A percentile compares a stretch with the other conserved stretches of the same genome.
Evolutionary conservation across 169 alveolate species (phyloP).

Genomic region (Besnoitia besnoiti): DNA sequence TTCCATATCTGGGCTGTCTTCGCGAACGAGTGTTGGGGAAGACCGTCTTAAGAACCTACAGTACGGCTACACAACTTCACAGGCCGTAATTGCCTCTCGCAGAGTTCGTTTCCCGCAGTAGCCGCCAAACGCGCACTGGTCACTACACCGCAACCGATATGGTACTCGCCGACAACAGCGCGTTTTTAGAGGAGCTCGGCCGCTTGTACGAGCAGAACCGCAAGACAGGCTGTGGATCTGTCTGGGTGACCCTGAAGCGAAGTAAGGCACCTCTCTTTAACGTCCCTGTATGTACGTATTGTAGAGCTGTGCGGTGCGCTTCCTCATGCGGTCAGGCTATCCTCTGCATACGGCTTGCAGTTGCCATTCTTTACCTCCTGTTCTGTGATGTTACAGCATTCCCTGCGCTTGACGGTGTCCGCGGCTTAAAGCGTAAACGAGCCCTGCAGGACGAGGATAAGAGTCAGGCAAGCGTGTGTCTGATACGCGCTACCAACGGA

Average conservation of each 20-base stretch:
- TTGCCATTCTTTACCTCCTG: neutral
- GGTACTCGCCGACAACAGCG: neutral
- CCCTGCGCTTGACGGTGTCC: conserved; percentile 22
- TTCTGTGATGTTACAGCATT: neutral
- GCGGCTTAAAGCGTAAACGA: neutral
- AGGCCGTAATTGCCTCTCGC: no score
- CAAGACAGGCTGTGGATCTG: neutral
- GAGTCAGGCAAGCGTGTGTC: neutral
- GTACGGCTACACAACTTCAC: no score
- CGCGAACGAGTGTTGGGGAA: no score
- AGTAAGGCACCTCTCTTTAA: neutral
- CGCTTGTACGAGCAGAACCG: conserved; percentile 12
- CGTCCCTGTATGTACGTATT: no score
- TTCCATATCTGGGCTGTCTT: no score
- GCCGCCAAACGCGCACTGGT: no score
- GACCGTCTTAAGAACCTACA: no score
- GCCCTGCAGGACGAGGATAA: conserved; percentile 19
- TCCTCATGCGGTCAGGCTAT: no score
- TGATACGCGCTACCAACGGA: conserved; percentile 38
- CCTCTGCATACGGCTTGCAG: no score
- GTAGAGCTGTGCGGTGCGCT: no score
- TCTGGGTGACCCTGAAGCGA: conserved; percentile 25
- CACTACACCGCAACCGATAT: neutral
- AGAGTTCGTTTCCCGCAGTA: no score
- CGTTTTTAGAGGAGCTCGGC: conserved; percentile 33